These are phyloP conservation scores for Dactylella cylindrospora DNA, from an alignment of 2,329 filamentous ascomycete species.

Conservation along the genomic window DNA sequence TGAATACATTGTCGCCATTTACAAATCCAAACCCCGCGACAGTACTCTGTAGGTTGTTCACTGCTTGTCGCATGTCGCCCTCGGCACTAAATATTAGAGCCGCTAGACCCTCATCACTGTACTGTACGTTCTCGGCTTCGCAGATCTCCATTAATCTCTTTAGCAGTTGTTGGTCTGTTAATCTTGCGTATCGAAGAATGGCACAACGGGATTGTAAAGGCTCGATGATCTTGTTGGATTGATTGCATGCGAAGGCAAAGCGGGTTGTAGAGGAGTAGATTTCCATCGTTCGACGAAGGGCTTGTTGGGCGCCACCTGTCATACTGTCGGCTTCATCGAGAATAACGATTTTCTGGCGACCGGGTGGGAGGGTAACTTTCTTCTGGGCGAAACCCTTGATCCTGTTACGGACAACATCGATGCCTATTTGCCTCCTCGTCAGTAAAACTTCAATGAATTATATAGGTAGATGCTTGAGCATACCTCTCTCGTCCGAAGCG, in stretches of 20 bases:
- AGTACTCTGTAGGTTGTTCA: constrained; percentile 96
- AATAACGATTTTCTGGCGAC: constrained; percentile 93
- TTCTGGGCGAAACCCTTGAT: constrained; percentile 99
- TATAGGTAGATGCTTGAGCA: constrained; percentile 52
- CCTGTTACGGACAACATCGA: constrained; percentile 93
- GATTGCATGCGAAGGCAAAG: constrained; percentile 97
- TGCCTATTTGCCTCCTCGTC: constrained; percentile 61
- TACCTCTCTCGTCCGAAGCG: constrained; percentile 86
- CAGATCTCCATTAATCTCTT: constrained; percentile 89
- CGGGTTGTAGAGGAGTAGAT: constrained; percentile 96
- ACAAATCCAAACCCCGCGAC: constrained; percentile 92
- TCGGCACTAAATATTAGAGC: constrained; percentile 97
- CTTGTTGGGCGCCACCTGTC: constrained; percentile 95
- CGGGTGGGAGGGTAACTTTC: constrained; percentile 89
- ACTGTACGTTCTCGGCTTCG: constrained; percentile 84
- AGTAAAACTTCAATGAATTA: not conserved
- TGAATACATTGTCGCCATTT: constrained; percentile 97
- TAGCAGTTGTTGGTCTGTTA: constrained; percentile 90
- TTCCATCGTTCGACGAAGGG: constrained; percentile 93
- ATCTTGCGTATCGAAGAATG: constrained; percentile 86
- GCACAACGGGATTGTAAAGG: constrained; percentile 96
- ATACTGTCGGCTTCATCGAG: constrained; percentile 98
- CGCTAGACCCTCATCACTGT: constrained; percentile 88
- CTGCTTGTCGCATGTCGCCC: constrained; percentile 97
- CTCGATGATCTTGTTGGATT: constrained; percentile 99